These are phyloP conservation scores for Bipolaris cookei DNA, from an alignment of 2,329 filamentous ascomycete genomes.

Conservation along the genomic window DNA sequence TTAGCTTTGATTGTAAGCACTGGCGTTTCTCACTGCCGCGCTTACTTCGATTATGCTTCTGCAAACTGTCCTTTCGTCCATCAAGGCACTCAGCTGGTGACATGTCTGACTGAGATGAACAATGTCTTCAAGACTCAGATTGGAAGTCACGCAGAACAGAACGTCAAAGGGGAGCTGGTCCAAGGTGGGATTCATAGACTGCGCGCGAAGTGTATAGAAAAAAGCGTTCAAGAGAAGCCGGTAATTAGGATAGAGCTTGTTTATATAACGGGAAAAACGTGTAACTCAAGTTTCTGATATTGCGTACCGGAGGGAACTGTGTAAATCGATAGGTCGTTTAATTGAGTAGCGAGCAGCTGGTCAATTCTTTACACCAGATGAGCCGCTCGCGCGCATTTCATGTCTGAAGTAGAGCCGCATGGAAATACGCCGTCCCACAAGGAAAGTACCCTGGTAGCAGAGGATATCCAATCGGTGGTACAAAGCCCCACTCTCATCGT, in stretches of 20 bases:
- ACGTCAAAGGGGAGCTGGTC: conserved; percentile 68
- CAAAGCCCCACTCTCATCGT: too few species aligned
- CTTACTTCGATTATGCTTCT: conserved; percentile 65
- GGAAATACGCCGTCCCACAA: too few species aligned
- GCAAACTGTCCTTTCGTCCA: conserved; percentile 63
- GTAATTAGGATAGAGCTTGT: background rate
- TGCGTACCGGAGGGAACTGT: too few species aligned
- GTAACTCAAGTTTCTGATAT: background rate
- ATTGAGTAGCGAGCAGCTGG: too few species aligned
- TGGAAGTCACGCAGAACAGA: conserved; percentile 63
- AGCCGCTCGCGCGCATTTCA: too few species aligned
- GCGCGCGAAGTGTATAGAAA: background rate
- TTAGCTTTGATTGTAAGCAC: conserved; percentile 17
- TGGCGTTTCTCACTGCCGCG: background rate
- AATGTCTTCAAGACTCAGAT: conserved; percentile 64
- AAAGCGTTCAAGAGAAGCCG: background rate
- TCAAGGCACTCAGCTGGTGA: conserved; percentile 57
- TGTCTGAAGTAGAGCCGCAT: too few species aligned
- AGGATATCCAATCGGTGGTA: too few species aligned
- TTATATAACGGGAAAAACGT: background rate
- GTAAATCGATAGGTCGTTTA: too few species aligned
- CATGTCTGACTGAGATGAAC: conserved; percentile 63
- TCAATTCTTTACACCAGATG: too few species aligned
- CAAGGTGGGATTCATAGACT: conserved; percentile 43
- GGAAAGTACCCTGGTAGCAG: too few species aligned